Evolutionary conservation across 2,329 filamentous ascomycete genomes (phyloP).

Genomic region (Xylariaceae sp.): DNA sequence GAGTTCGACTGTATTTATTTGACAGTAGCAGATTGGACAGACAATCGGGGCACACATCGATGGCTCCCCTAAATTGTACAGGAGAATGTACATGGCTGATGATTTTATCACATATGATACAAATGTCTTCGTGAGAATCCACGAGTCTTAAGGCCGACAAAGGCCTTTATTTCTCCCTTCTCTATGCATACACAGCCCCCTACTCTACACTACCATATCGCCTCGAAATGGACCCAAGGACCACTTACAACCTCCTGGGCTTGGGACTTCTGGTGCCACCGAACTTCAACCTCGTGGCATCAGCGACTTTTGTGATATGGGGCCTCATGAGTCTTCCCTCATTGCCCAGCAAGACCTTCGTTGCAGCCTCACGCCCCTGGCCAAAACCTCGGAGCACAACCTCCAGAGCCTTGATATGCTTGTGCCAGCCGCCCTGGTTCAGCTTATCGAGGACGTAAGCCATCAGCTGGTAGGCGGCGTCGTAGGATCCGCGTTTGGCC

Average conservation of each 20-base stretch:
- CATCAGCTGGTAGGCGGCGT: constrained; percentile 86
- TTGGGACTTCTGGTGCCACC: constrained; percentile 85
- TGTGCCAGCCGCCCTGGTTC: constrained; percentile 73
- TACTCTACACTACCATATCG: no score
- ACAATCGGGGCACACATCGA: constrained; percentile 2
- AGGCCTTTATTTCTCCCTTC: no score
- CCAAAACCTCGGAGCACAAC: constrained; percentile 84
- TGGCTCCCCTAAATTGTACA: constrained; percentile 20
- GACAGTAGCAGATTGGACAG: constrained; percentile 2
- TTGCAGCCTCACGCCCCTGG: constrained; percentile 78
- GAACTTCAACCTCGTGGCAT: constrained; percentile 90
- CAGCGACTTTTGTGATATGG: constrained; percentile 75
- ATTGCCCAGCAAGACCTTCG: constrained; percentile 81
- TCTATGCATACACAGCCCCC: no score
- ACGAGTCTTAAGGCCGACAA: background rate
- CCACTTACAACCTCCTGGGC: constrained; percentile 64
- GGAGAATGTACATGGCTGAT: constrained; percentile 18
- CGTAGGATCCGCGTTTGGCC: constrained; percentile 73
- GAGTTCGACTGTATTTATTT: constrained; percentile 5
- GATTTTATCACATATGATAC: constrained; percentile 24
- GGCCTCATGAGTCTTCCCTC: constrained; percentile 74
- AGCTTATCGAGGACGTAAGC: constrained; percentile 81
- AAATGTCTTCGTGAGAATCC: constrained; percentile 10
- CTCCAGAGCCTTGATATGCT: constrained; percentile 73
- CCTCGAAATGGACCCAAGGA: no score